Base-by-base conservation (phyloP, 2,329 filamentous ascomycete genomes). In the Beauveria brongniartii region DNA sequence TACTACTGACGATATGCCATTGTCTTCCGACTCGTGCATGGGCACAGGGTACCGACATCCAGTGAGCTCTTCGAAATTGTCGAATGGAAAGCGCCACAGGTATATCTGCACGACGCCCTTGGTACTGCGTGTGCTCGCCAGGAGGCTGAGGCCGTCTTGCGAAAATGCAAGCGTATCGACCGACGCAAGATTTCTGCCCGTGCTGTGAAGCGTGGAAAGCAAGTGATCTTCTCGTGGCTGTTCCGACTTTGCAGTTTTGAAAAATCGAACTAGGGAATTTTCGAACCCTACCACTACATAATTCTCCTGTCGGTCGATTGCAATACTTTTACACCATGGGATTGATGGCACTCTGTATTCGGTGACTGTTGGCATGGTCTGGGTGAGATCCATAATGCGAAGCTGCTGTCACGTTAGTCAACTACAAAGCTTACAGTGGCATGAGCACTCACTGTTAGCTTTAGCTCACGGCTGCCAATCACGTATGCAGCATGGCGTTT, bases 111-210 rank as follows among this genome's bases (percentile, higher is more conserved):
- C 74, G 24, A 69, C 64, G 1, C 75, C 75, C 52, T 71, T 75
- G 5, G 64, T 59, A 61, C 66, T 72, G 53, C 75, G 67, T 1
- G 71, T 77, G 57, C 72, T 72, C 2, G 72, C 75, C 26, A 76
- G 67, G 2, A 77, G 69, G n/a, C 70, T 69, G 5, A 74, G 67
- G 3, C 75, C 75, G 55, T 77, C 74, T 20, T 68, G 68, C 1
- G 74, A 77, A 60, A 76, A 77, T 2, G 73, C 68, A 3, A 77
- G 64, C 0, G 73, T 75, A n/a, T 75, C 73, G 2, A 76, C 71
- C 3, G 72, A 66, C 4, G 73, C 72, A 62, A 74, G 76, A 3
- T 65, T 58, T 50, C 65, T 70, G 64, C 73, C 75, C 34, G 74
- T 68, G 9, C 62, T 66, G 50, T 75, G 74, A n/a, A 69, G 68